These are phyloP conservation scores for Olyra latifolia DNA, from an alignment of 176 grass and related monocot species.

Conservation along the genomic window DNA sequence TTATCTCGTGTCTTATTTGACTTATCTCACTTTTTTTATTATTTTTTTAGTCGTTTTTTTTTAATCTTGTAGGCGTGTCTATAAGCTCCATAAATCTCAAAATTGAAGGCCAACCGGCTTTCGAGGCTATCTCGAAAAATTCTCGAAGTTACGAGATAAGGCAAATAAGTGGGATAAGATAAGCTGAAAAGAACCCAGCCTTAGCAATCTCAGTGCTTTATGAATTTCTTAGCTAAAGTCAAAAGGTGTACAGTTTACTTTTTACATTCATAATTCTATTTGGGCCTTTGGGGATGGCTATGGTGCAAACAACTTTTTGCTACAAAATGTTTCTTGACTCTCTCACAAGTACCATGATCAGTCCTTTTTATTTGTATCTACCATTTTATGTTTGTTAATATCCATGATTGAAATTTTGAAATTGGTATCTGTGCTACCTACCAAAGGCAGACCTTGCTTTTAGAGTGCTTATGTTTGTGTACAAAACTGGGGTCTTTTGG, in stretches of 20 bases:
- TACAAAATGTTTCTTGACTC: background rate
- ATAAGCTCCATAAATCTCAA: too few relatives aligned
- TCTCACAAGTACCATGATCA: background rate
- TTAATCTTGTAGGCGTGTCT: too few relatives aligned
- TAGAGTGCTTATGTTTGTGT: background rate
- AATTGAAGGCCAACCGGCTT: too few relatives aligned
- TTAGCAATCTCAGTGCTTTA: background rate
- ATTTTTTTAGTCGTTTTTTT: too few relatives aligned
- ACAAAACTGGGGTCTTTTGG: background rate
- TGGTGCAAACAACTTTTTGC: background rate
- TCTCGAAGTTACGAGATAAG: too few relatives aligned
- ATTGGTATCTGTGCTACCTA: background rate
- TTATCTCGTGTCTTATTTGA: too few relatives aligned
- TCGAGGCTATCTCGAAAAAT: too few relatives aligned
- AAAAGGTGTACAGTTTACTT: background rate
- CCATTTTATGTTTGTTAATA: background rate
- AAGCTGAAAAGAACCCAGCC: too few relatives aligned
- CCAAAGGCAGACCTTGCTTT: conserved; percentile 8
- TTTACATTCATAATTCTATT: background rate
- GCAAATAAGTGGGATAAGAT: too few relatives aligned
- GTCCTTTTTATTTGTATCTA: background rate
- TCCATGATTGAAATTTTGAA: conserved; percentile 8
- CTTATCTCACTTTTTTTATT: too few relatives aligned
- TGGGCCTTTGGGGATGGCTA: background rate
- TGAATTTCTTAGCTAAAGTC: background rate